Base-by-base conservation (phyloP, 805 yeast species). In the Scheffersomyces coipomensis region DNA sequence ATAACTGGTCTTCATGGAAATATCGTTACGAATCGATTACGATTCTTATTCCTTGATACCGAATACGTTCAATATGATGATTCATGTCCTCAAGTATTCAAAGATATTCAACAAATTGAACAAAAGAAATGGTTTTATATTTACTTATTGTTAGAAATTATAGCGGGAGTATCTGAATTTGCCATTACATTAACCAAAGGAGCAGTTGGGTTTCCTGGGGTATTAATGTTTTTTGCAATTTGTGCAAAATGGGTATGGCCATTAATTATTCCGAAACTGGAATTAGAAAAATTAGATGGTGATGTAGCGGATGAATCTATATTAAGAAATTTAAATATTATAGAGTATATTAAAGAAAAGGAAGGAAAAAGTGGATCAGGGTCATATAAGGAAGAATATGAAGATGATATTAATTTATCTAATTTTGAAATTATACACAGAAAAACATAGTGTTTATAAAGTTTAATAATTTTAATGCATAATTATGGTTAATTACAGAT, bases 181-280 rank as follows among this genome's bases (percentile, higher is more conserved):
- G 93, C 81, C 0, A 88, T 91, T 23, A 85, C 95, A 0, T 78
- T 83, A 55, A 88, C 97, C 0, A 79, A 73, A 43, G 98, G 93
- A 0, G 97, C 98, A 0, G 88, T 91, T 23, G 98, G 96, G 2
- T 91, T 93, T 55, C 98, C 99, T 0, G 84, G 88, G 2, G 87
- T 93, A 0, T 64, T 91, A 35, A 61, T 91, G 53, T 74, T 81
- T 38, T 90, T 87, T 42, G 73, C 84, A 17, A 64, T 79, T 1
- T 78, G 88, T 10, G 79, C 85, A 15, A 60, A 60, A 42, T 73
- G 79, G 53, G 49, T 74, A 5, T 81, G 95, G 65, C 86, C 85
- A 0, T 58, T 54, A 37, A 55, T 84, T 1, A 85, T 90, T 38
- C 81, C 86, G 0, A 47, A 52, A 29, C 79, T 76, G 4, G 88